These are phyloP conservation scores for Megacollybia marginata DNA, from an alignment of 768 basidiomycete genomes.

Conservation along the genomic window DNA sequence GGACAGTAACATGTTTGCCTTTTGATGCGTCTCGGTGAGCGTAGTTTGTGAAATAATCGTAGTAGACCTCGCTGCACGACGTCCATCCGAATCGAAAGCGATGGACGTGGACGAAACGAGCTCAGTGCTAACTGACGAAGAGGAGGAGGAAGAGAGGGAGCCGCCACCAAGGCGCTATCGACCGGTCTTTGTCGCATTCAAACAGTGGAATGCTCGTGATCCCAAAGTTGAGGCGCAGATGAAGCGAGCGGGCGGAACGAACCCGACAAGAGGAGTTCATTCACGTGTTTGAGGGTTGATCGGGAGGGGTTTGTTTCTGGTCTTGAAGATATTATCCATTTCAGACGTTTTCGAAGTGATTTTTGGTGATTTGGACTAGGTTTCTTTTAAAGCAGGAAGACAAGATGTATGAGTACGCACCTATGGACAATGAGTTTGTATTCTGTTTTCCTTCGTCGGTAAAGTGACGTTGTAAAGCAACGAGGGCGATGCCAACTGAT, in stretches of 20 bases:
- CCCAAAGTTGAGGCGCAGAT: too few relatives aligned
- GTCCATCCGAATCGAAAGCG: too few relatives aligned
- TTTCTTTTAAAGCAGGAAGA: neutral
- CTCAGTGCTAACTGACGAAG: too few relatives aligned
- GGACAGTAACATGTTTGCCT: constrained; percentile 58
- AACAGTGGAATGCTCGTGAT: too few relatives aligned
- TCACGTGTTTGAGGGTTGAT: constrained; percentile 70
- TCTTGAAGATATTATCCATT: constrained; percentile 80
- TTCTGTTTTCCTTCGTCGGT: constrained; percentile 35
- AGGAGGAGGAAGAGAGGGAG: too few relatives aligned
- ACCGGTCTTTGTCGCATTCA: too few relatives aligned
- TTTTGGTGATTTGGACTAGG: constrained; percentile 39
- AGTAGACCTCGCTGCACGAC: too few relatives aligned
- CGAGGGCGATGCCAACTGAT: constrained; percentile 57
- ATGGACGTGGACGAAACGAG: too few relatives aligned
- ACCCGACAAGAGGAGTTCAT: constrained; percentile 59
- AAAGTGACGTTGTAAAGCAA: constrained; percentile 52
- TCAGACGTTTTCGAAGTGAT: constrained; percentile 62
- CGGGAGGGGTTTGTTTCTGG: constrained; percentile 80
- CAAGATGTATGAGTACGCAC: neutral
- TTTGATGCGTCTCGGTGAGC: constrained; percentile 60
- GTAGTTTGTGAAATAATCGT: constrained; percentile 78
- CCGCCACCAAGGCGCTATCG: too few relatives aligned
- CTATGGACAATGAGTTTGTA: neutral
- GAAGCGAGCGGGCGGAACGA: constrained; percentile 2